Conservation (phyloP, 352 stramenopile genomes). For the Pythium apleroticum region DNA sequence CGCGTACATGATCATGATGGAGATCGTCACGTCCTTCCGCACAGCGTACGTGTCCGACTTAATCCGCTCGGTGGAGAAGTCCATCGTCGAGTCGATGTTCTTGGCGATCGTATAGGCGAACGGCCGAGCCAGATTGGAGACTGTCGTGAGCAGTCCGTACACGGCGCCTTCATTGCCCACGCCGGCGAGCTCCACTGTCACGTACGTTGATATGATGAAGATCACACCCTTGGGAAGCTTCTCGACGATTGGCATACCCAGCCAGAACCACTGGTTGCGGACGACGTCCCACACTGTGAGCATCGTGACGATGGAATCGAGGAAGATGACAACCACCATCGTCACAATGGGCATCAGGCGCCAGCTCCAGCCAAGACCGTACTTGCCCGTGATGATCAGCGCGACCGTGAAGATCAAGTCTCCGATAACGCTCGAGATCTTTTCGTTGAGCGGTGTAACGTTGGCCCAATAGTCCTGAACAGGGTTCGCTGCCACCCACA, state of each 20-base stretch:
- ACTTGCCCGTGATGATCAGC: conserved; percentile 42
- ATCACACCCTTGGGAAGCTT: conserved; percentile 35
- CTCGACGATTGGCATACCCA: conserved; percentile 30
- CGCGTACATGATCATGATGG: conserved; percentile 39
- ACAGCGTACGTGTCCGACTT: conserved; percentile 35
- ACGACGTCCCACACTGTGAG: conserved; percentile 42
- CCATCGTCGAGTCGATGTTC: conserved; percentile 35
- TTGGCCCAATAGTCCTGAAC: conserved; percentile 25
- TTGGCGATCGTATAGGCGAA: conserved; percentile 37
- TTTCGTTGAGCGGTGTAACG: conserved; percentile 47
- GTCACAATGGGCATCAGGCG: conserved; percentile 36
- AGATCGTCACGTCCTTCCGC: conserved; percentile 40
- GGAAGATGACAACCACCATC: conserved; percentile 30
- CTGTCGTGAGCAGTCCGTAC: conserved; percentile 51
- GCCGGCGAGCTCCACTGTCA: conserved; percentile 40
- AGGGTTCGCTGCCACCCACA: too few species aligned
- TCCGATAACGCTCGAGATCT: conserved; percentile 35
- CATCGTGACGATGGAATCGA: conserved; percentile 36
- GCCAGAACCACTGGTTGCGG: conserved; percentile 14
- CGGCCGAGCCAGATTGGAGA: conserved; percentile 36
- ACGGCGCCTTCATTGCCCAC: conserved; percentile 49
- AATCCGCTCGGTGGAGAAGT: conserved; percentile 36
- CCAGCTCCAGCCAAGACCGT: conserved; percentile 49
- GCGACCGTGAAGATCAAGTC: conserved; percentile 36
- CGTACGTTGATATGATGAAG: conserved; percentile 40